These are phyloP conservation scores for Rhizoclosmatium globosum DNA, from an alignment of 192 early-diverging fungal species.

Conservation along the genomic window DNA sequence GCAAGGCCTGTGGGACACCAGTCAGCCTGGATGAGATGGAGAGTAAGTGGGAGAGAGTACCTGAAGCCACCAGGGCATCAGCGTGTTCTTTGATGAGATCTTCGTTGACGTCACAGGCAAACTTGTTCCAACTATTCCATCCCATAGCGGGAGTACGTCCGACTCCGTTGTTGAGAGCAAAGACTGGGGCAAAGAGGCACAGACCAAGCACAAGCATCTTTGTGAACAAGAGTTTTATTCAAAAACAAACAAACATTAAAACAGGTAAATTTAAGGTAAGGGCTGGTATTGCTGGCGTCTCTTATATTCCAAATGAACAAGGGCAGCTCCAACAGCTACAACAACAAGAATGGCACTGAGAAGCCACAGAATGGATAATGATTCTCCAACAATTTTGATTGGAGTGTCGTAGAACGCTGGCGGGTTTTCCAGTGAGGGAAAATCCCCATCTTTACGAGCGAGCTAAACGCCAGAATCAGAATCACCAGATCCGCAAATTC, in stretches of 20 bases:
- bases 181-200: background rate
- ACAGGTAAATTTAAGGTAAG: conserved; percentile 55
- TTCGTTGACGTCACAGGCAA: conserved; percentile 61
- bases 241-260: conserved; percentile 60
- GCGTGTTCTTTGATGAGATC: conserved; percentile 57
- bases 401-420: background rate
- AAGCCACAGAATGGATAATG: background rate
- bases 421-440: background rate
- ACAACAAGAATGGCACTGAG: background rate
- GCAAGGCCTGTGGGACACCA: conserved; percentile 33
- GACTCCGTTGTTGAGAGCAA: conserved; percentile 42
- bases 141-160: conserved; percentile 57
- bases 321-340: background rate
- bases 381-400: background rate
- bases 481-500: background rate
- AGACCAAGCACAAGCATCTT: conserved; percentile 4
- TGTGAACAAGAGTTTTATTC: background rate
- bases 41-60: background rate
- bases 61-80: conserved; percentile 51
- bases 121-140: conserved; percentile 67
- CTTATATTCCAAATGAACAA: background rate
- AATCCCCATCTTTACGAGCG: background rate
- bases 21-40: background rate
- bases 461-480: background rate
- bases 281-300: background rate